Base-by-base conservation (phyloP, 2,329 filamentous ascomycete genomes). In the Microcyclosporella mali region DNA sequence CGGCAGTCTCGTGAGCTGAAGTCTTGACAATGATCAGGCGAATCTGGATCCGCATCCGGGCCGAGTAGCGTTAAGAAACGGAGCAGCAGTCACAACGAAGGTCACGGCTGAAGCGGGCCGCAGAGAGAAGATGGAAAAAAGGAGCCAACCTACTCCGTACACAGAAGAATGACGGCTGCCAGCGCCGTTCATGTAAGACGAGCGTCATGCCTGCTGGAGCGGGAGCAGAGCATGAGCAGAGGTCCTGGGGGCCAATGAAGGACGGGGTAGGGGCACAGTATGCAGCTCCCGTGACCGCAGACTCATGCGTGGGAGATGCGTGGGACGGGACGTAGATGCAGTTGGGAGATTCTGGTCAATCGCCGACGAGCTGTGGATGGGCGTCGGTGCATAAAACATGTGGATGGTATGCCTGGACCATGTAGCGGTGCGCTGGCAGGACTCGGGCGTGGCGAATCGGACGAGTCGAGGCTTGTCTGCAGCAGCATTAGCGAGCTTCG, bases 171-270 rank as follows among this genome's bases (percentile, higher is more conserved):
- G 37, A 33, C 37, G 17, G n/a, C 17, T 15, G 30, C 9, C 30
- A 34, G 28, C 15, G 33, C 14, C 40, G 14, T 29, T 15, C 21
- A 30, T 35, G 40, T 21, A 35, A 41, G 40, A 19, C n/a, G 2
- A 21, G 35, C 41, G 41, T 44, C 41, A 44, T 44, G 29, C 28
- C 30, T 34, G 41, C 41, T 38, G n/a, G 36, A 33, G 36, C 33
- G 16, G 36, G 21, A 39, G 35, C 30, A 19, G 17, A 38, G 41
- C 35, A 34, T 16, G 35, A 25, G 21, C 21, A 25, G 21, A 21
- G 14, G 17, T 33, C 27, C 19, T 15, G 30, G 15, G 16, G 8
- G 18, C 41, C 35, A 44, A 44, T 44, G 15, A 21, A 27, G 39
- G 25, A n/a, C 15, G 19, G 15, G 29, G 14, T 3, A 7, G 9